phyloP scores from a whole-genome alignment of 345 rosid genomes.

The Triadica sebifera region DNA sequence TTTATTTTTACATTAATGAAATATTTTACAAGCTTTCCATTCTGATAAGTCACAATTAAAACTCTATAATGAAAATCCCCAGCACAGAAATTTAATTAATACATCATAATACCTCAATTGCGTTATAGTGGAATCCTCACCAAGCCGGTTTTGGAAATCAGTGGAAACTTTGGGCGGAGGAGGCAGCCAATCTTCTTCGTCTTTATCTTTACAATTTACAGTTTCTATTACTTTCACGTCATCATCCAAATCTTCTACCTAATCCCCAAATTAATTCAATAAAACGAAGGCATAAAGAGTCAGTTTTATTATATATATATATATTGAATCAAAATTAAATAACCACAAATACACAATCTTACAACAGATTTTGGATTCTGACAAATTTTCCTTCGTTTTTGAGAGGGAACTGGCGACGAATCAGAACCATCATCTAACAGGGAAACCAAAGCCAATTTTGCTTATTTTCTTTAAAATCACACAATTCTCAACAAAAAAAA shows the following conservation, averaged over 20 bases:
- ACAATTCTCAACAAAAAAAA: background rate
- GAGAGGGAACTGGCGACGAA: slow-evolving; percentile 10
- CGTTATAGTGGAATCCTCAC: slow-evolving; percentile 60
- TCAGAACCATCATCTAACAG: slow-evolving; percentile 31
- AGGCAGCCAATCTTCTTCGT: slow-evolving; percentile 74
- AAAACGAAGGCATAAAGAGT: background rate
- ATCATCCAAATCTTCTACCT: slow-evolving; percentile 35
- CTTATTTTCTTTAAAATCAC: background rate
- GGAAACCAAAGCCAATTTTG: background rate
- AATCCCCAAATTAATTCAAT: background rate
- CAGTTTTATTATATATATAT: background rate
- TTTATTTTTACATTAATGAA: background rate
- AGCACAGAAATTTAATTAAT: background rate
- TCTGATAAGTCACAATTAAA: background rate
- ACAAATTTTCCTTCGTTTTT: slow-evolving; percentile 24
- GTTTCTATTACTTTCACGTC: slow-evolving; percentile 37
- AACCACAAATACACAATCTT: background rate
- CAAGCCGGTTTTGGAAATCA: slow-evolving; percentile 22
- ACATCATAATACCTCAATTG: slow-evolving; percentile 51
- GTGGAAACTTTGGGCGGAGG: slow-evolving; percentile 52
- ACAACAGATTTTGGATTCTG: slow-evolving; percentile 21
- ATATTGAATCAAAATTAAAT: too few relatives aligned
- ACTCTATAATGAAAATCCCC: background rate
- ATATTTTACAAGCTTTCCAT: background rate
- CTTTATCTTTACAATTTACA: slow-evolving; percentile 21